Base-by-base conservation (phyloP, 495 filamentous ascomycete genomes). In the Mytilinidion resinicola region DNA sequence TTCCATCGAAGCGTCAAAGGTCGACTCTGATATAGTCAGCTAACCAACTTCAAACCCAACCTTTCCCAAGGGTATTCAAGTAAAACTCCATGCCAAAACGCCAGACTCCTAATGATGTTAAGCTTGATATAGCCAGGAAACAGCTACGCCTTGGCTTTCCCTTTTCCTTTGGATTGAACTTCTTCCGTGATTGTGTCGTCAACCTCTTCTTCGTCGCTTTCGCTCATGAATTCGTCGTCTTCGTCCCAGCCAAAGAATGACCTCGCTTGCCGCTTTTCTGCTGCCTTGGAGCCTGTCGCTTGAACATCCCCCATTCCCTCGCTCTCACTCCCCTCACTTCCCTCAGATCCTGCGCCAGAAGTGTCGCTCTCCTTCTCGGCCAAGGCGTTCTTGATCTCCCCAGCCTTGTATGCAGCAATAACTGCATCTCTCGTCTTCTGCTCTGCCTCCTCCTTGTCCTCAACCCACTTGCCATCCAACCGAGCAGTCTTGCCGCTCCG, bases 381-480 rank as follows among this genome's bases (percentile, higher is more conserved):
- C 62, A 68, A 19, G 47, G 56, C 51, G 52, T 81, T 77, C 51
- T 75, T 76, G 70, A 79, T 79, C 44, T 68, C 66, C 9, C 79
- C 81, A 56, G 78, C 77, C 74, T 84, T 87, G 78, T 96, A 85
- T 7, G 86, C 89, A 53, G 77, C 78, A 51, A 87, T 61, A 35
- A 96, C 90, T 1, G 90, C 95, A 63, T 93, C 89, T 44, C 91
- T 78, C 0, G 88, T 89, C 70, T 88, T 82, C 73, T 91, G 88
- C 57, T 81, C 83, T 52, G 82, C 84, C 69, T 92, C 91, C 65
- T 95, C 90, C 69, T 89, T 93, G 53, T 89, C 86, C 67, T 96
- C 91, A 44, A 96, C 82, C 91, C 93, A 98, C 72, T 91, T 87
- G 7, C 87, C 90, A 73, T 72, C 89, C 21, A 96, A 69, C 60